Base-by-base conservation (phyloP, 1,284 basidiomycete species). In the Pseudozyma hubeiensis region DNA sequence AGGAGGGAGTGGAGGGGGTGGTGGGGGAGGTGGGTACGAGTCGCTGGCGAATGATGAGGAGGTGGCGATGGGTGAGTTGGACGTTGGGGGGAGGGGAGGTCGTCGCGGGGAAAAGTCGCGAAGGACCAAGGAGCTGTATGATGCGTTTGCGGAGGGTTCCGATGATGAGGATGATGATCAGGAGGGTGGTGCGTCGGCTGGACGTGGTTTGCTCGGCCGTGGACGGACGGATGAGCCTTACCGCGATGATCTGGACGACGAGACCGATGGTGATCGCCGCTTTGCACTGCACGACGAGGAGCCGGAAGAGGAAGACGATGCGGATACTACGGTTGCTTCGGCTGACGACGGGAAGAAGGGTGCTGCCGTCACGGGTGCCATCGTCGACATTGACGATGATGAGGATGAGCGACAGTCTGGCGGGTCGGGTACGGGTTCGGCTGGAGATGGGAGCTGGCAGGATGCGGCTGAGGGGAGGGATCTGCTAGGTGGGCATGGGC, bases 11-110 rank as follows among this genome's bases (percentile, higher is more conserved):
- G 70, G 44, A 10, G 78, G 53, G 2, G 59, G 67, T 7, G 16
- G 53, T 17, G 62, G 62, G 10, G 61, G 61, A 29, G 72, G 88
- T 3, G 87, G 87, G 19, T 97, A 97, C 83, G 88, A 88, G 40
- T 89, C 89, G 13, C 86, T 97, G 8, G 88, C 87, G 9, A 85
- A 79, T 0, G 89, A 88, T 34, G 92, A 92, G 46, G 92, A 92
- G 55, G 86, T 81, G 33, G 72, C 77, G 14, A 82, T 84, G 83
- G 79, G 79, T 47, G 70, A 78, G 53, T 64, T 84, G 57, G 75
- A 81, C 40, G 67, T 79, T 4, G 75, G 67, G 0, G 50, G 34
- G n/a, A 39, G 74, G 14, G 33, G 71, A 24, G 39, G 37, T 19
- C 48, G 71, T n/a, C 50, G 53, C 24, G 62, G 49, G 5, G 60